Base-by-base conservation (phyloP, 2,329 filamentous ascomycete genomes). In the Colletotrichum liriopes region DNA sequence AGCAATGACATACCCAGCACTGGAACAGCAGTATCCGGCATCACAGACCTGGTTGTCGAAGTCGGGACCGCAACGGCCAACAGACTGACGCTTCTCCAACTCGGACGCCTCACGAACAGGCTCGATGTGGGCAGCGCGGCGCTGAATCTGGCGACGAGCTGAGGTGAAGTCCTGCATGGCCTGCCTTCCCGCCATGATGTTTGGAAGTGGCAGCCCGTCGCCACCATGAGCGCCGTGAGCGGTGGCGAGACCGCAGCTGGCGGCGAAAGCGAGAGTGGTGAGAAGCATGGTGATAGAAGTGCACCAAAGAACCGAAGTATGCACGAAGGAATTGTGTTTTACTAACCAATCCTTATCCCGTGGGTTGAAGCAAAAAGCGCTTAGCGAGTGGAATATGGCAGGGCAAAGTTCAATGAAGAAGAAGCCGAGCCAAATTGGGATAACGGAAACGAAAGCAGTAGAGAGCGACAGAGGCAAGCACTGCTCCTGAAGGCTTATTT, bases 31-130 rank as follows among this genome's bases (percentile, higher is more conserved):
- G 37, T 84, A 79, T 6, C 77, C 78, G 1, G 72, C 64, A 3
- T 73, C 71, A 54, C 84, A 86, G 6, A 79, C 75, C 0, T 79
- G 59, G 12, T 72, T 79, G 39, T 77, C 80, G 32, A 79, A 81
- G 6, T 79, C 76, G 1, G 77, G 77, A 81, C 87, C 77, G 76
- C 83, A 80, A 84, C 89, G 77, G 85, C 89, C 71, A 82, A 86
- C 60, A 84, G 81, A 73, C 52, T 65, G 74, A 84, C 4, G 91
- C 41, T 63, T 67, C 9, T 71, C 62, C 52, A 74, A 41, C 51
- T 71, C 67, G 6, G 71, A 67, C 35, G 32, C 71, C 55, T 43
- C 70, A 3, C 49, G 70, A 5, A 64, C 47, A 6, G 47, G 65
- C 47, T 69, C 66, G 16, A 41, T 14, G 20, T 65, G 37, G 14